Evolutionary conservation across 140 eudicot species (phyloP).

Genomic region (Oenanthe javanica): DNA sequence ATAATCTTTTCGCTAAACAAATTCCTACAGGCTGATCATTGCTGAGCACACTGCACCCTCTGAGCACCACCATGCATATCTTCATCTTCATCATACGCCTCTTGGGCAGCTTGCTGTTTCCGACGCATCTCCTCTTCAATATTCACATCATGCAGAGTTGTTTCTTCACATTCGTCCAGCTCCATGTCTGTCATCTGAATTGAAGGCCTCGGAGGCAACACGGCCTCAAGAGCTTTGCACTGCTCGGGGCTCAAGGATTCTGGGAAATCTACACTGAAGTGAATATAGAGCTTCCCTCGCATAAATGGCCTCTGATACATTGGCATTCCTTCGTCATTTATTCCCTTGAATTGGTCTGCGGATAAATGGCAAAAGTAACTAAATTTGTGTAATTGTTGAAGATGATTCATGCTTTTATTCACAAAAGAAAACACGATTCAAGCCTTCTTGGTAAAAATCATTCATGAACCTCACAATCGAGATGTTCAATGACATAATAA

Average conservation of each 20-base stretch:
- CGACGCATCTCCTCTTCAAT: constrained; percentile 11
- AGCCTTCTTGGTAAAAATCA: background rate
- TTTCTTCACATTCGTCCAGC: constrained; percentile 10
- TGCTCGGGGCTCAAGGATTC: constrained; percentile 6
- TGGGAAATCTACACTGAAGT: constrained; percentile 9
- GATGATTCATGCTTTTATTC: background rate
- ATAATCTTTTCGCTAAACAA: background rate
- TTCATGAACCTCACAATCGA: background rate
- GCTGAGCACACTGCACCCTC: constrained; percentile 12
- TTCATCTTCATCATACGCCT: constrained; percentile 12
- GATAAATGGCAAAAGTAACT: background rate
- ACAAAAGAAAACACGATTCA: background rate
- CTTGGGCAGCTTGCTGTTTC: constrained; percentile 10
- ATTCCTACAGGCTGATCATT: background rate
- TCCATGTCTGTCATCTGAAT: constrained; percentile 13
- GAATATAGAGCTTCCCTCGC: constrained; percentile 11
- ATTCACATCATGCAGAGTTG: constrained; percentile 11
- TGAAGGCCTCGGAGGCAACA: constrained; percentile 3
- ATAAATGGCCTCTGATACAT: constrained; percentile 10
- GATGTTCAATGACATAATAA: background rate
- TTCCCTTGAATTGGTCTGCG: constrained; percentile 3
- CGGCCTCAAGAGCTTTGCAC: constrained; percentile 6
- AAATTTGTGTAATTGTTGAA: background rate
- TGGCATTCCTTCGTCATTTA: constrained; percentile 12
- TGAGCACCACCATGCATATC: constrained; percentile 13